Conservation (phyloP, 768 basidiomycete genomes). For the Naganishia onofrii region DNA sequence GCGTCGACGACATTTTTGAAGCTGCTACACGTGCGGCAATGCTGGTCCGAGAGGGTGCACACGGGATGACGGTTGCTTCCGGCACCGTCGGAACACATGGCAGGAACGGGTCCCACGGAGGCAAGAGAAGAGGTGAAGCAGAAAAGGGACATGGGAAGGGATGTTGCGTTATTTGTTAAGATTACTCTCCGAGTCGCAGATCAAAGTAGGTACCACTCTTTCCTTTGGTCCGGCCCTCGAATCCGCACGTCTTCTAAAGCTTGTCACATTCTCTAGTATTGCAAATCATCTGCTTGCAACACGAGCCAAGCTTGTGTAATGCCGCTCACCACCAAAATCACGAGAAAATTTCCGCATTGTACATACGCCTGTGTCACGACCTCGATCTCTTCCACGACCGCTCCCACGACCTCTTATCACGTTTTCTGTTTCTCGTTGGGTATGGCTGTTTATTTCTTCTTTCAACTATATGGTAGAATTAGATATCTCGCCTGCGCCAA, state of each 20-base stretch:
- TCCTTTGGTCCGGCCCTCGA: background rate
- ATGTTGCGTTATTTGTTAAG: slow-evolving; percentile 32
- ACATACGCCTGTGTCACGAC: background rate
- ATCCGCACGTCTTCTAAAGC: background rate
- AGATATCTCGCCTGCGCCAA: background rate
- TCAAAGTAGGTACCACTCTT: background rate
- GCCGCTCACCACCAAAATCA: slow-evolving; percentile 1
- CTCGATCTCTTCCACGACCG: too few relatives aligned
- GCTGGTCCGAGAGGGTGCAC: slow-evolving; percentile 72
- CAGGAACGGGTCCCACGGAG: slow-evolving; percentile 19
- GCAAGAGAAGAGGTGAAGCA: slow-evolving; percentile 22
- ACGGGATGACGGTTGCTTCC: slow-evolving; percentile 35
- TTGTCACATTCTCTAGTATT: background rate
- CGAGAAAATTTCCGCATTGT: background rate
- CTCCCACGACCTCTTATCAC: too few relatives aligned
- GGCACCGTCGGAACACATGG: slow-evolving; percentile 5
- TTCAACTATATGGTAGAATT: background rate
- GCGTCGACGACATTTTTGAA: slow-evolving; percentile 87
- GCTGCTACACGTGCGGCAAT: slow-evolving; percentile 94
- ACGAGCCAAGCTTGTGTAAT: background rate
- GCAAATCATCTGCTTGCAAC: background rate
- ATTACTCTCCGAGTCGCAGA: background rate
- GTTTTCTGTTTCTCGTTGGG: background rate
- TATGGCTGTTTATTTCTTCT: background rate
- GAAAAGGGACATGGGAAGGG: slow-evolving; percentile 30